Evolutionary conservation across 768 basidiomycete species (phyloP), one percentile per base, ranked within the genome.

Genomic region (Hypholoma fasciculare): DNA sequence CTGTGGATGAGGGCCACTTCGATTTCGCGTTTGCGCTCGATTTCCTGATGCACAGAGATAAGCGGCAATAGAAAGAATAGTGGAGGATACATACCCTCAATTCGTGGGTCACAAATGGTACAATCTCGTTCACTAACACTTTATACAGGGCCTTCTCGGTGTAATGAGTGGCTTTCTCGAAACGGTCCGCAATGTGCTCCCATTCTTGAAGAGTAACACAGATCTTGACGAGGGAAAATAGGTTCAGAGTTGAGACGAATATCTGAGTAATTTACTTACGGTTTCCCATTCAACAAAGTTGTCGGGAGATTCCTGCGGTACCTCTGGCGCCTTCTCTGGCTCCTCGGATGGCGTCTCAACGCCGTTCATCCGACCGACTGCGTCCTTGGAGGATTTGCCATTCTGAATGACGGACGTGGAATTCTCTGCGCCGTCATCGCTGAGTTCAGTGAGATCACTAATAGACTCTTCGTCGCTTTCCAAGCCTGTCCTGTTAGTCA

Each of bases 271-370:
- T 34, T 34, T 44, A 76, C 85, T 65, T 58, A 94, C 95, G 65
- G 90, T 90, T 76, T 96, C 92, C 95, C 96, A 98, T 71, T 96
- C 94, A 40, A 92, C 70, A 64, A 91, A 91, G 49, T 81, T 81
- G 1, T 76, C 75, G 4, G 79, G 81, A 19, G 73, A 54, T 8
- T 61, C 65, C n/a, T 64, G 66, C 37, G 58, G 40, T 16, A 48
- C 56, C 17, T 58, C 54, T 19, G 63, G 47, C 43, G 66, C 59
- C 46, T 48, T 49, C 20, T 61, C 49, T 55, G 61, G 53, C 6
- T 59, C 34, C 23, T 62, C 52, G 42, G 30, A 26, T 52, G 51
- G 12, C 27, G 40, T 44, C 23, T 60, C 57, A 19, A 58, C 19
- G 5, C 46, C 37, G 19, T 47, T 53, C 17, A 27, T 34, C 6